phyloP scores from a whole-genome alignment of 73 alveolate genomes.

The Stentor coeruleus region DNA sequence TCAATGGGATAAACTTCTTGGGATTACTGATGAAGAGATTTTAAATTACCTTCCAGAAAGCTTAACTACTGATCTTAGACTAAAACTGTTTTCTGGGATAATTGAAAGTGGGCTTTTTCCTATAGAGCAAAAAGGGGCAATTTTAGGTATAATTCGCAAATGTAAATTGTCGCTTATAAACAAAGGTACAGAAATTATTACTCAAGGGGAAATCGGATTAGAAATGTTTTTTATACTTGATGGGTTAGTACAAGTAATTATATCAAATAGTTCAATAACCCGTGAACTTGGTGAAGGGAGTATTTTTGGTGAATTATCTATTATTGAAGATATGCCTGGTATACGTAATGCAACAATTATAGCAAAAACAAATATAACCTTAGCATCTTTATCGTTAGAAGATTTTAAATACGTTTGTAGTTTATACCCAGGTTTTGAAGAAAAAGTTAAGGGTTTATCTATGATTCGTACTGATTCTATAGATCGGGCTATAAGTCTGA shows the following conservation, averaged over 20 bases:
- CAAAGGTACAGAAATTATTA: slow-evolving; percentile 38
- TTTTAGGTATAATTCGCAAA: slow-evolving; percentile 31
- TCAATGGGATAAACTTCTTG: slow-evolving; percentile 48
- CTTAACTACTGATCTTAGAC: slow-evolving; percentile 27
- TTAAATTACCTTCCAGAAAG: slow-evolving; percentile 43
- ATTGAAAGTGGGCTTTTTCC: slow-evolving; percentile 40
- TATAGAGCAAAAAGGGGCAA: slow-evolving; percentile 44
- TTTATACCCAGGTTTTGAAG: slow-evolving; percentile 46
- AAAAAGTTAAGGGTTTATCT: slow-evolving; percentile 30
- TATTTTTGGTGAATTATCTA: slow-evolving; percentile 33
- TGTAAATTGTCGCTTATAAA: slow-evolving; percentile 33
- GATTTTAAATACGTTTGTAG: slow-evolving; percentile 46
- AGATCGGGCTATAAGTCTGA: too few relatives aligned
- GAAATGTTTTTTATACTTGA: slow-evolving; percentile 56
- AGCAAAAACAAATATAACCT: slow-evolving; percentile 34
- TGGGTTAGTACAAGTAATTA: slow-evolving; percentile 37
- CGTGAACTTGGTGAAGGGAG: slow-evolving; percentile 33
- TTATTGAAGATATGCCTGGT: not conserved
- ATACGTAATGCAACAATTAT: slow-evolving; percentile 28
- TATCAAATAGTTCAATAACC: slow-evolving; percentile 22
- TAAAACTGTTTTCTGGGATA: not conserved
- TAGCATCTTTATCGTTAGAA: slow-evolving; percentile 40
- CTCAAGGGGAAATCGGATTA: slow-evolving; percentile 49
- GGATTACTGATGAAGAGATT: slow-evolving; percentile 39
- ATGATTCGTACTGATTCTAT: too few relatives aligned